Evolutionary conservation across 1,139 yeast species (phyloP), one percentile per base, ranked within the genome.

Genomic region (Pichia sp.): DNA sequence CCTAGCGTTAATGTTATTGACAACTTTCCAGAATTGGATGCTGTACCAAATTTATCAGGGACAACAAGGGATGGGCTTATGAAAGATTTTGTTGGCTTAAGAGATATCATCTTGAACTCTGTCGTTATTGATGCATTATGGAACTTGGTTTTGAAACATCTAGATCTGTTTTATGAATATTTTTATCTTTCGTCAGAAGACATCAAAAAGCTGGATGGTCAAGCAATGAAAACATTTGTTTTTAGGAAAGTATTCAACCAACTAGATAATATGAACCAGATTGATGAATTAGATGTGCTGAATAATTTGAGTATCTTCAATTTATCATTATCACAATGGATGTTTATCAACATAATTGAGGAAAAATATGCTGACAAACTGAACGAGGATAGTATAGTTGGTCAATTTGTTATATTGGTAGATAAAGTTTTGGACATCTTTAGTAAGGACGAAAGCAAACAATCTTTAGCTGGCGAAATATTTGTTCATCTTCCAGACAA

Each of bases 301-400:
- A 35, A 37, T 7, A 43, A 42, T 2, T 59, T 66, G n/a, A 68
- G 72, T 46, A 77, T 73, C 40, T 77, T 76, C 55, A 78, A 74
- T 51, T 52, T 79, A 24, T 71, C 77, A 0, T 52, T 76, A 2
- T 65, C 68, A 39, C 85, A 79, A 52, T 55, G 76, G 18, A 54
- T 77, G n/a, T 54, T 68, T 42, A 62, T 62, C 26, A 45, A 56
- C 14, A 30, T 55, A 5, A 32, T 59, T 30, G 55, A 52, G 26
- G 51, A 50, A 15, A 25, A 38, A 23, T 35, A 35, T 12, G 21
- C 23, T 14, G 47, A 43, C 10, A 12, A 15, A 7, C 22, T 49
- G 7, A 33, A 39, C 14, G 34, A 25, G 3, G 31, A 31, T 8
- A 28, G 36, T 4, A 41, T 44, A 7, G 14, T 7, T n/a, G 19